Base-by-base conservation (phyloP, 805 yeast genomes). In the Barnettozyma californica region DNA sequence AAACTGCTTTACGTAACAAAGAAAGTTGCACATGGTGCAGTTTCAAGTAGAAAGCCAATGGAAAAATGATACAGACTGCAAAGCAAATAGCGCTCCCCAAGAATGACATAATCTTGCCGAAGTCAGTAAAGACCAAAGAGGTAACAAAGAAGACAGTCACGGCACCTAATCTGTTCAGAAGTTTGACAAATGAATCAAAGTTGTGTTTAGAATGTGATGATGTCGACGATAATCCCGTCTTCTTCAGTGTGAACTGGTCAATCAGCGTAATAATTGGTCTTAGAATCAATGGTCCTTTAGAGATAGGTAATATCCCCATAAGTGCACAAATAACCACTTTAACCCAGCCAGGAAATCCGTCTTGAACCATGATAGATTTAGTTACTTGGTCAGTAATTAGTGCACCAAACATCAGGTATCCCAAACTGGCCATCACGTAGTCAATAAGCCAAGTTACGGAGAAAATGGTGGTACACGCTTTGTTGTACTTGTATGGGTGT, bases 371-470 rank as follows among this genome's bases (percentile, higher is more conserved):
- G 40, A 90, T 72, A 49, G 85, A 86, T 59, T 86, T 85, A 2
- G 95, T 87, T 49, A 91, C 75, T 51, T 87, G 90, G 59, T 87
- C 92, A 42, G 76, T 63, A 26, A 87, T 81, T 7, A 63, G 62
- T 9, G 67, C 66, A 34, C 97, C 96, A 70, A 84, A 89, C 96
- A 90, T 90, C 39, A 87, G 68, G 57, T 79, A 80, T 1, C 94
- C 94, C 34, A 81, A 60, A 2, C 78, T 58, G 0, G 85, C 88
- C 78, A 85, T 80, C 14, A 76, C 53, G 42, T 71, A 67, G 65
- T 86, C 91, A 29, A 84, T 74, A 11, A 71, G 41, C 52, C 79
- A 76, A 0, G 91, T 83, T 50, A 78, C 71, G 2, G 71, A 53
- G 60, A 83, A 86, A 0, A 87, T 78, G 14, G 77, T 63, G 35